These are phyloP conservation scores for Curvularia sp. DNA, from an alignment of 2,329 filamentous ascomycete genomes.

Conservation along the genomic window DNA sequence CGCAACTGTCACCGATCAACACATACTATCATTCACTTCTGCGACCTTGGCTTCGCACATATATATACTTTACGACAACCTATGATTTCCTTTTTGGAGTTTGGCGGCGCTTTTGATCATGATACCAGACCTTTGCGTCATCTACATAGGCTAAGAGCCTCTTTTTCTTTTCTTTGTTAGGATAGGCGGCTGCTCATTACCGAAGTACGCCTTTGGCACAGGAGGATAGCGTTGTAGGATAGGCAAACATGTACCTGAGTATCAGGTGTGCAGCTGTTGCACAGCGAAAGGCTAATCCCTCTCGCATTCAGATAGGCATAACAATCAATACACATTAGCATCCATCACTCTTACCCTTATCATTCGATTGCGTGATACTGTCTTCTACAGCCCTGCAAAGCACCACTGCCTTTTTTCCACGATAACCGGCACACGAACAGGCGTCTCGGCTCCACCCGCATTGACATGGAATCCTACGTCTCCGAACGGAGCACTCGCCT, in stretches of 20 bases:
- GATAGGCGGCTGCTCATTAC: conserved; percentile 9
- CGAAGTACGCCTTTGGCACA: conserved; percentile 4
- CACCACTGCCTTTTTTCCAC: neutral
- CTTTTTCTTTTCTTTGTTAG: conserved; percentile 21
- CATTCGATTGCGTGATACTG: conserved; percentile 10
- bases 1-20: conserved; percentile 16
- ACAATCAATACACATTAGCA: conserved; percentile 15
- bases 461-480: neutral
- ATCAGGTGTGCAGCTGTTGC: conserved; percentile 5
- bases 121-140: conserved; percentile 51
- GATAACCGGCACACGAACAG: neutral
- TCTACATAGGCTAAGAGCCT: conserved; percentile 38
- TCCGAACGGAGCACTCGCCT: neutral
- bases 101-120: conserved; percentile 38
- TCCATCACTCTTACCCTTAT: neutral
- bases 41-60: conserved; percentile 26
- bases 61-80: conserved; percentile 40
- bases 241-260: conserved; percentile 15
- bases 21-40: conserved; percentile 20
- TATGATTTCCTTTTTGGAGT: conserved; percentile 39
- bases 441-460: conserved; percentile 1
- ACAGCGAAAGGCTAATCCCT: conserved; percentile 15
- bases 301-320: conserved; percentile 10
- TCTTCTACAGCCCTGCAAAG: neutral
- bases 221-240: conserved; percentile 5